phyloP scores from a whole-genome alignment of 2,329 filamentous ascomycete genomes.

The Pyrenophora tritici-repentis region DNA sequence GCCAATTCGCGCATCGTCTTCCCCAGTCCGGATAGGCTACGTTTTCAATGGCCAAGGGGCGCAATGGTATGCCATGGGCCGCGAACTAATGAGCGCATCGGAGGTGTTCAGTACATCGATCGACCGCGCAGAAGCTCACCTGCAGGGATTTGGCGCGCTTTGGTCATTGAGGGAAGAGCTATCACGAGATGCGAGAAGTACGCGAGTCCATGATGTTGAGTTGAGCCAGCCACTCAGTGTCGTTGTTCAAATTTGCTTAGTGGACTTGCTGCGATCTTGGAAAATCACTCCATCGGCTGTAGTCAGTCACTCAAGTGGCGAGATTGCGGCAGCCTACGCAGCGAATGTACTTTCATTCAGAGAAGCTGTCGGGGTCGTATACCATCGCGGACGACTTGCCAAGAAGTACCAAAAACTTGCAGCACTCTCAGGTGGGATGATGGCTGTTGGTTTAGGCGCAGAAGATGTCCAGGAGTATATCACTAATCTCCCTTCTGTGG shows the following conservation, averaged over 20 bases:
- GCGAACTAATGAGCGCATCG: background rate
- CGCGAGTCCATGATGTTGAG: conserved; percentile 2
- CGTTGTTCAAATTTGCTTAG: conserved; percentile 23
- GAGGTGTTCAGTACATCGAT: no score
- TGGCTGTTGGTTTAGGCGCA: conserved; percentile 23
- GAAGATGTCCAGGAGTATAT: conserved; percentile 7
- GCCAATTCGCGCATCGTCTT: no score
- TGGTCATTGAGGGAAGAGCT: conserved; percentile 5
- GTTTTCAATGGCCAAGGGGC: conserved; percentile 6
- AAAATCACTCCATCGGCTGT: conserved; percentile 9
- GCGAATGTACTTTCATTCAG: conserved; percentile 21
- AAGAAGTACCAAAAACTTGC: background rate
- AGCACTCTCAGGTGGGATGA: conserved; percentile 16
- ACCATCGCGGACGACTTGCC: conserved; percentile 27
- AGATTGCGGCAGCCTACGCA: conserved; percentile 35
- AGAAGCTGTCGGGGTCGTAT: conserved; percentile 20
- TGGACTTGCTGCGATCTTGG: conserved; percentile 17
- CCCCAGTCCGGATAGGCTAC: background rate
- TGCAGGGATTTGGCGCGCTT: conserved; percentile 2
- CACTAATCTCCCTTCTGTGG: no score
- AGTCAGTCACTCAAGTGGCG: conserved; percentile 33
- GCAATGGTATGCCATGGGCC: conserved; percentile 7
- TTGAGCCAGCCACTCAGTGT: conserved; percentile 28
- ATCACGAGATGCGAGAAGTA: background rate
- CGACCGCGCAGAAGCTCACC: no score